Conservation (phyloP, 75 land plant species). For the Chamaecyparis obtusa region DNA sequence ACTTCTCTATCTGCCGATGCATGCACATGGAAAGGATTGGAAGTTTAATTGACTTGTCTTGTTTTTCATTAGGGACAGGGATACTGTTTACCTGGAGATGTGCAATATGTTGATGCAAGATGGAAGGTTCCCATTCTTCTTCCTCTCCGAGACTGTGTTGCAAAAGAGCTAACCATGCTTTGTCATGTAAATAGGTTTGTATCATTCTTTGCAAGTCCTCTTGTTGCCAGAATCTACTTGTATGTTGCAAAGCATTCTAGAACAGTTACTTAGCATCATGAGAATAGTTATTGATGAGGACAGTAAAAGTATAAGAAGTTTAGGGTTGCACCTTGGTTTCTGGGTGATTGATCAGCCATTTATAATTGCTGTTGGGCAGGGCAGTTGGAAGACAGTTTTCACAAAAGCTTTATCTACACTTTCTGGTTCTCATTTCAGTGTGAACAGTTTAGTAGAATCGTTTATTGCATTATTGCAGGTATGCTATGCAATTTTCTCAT, state of each 20-base stretch:
- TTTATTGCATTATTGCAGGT: conserved; percentile 82
- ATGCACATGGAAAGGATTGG: background rate
- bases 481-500: conserved; percentile 2
- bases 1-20: background rate
- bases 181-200: conserved; percentile 73
- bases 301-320: background rate
- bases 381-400: conserved; percentile 64
- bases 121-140: conserved; percentile 84
- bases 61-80: conserved; percentile 72
- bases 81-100: conserved; percentile 81
- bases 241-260: background rate
- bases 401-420: conserved; percentile 27
- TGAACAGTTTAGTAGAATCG: conserved; percentile 74
- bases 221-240: background rate
- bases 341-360: conserved; percentile 2
- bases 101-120: conserved; percentile 87
- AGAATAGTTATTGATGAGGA: background rate
- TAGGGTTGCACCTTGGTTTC: background rate
- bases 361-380: conserved; percentile 17
- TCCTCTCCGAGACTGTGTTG: conserved; percentile 89
- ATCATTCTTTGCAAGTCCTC: background rate
- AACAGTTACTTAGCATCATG: background rate
- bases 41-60: background rate
- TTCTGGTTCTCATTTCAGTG: conserved; percentile 34
- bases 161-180: conserved; percentile 69